These are phyloP conservation scores for Citrus australasica DNA, from an alignment of 345 rosid genomes.

Conservation along the genomic window DNA sequence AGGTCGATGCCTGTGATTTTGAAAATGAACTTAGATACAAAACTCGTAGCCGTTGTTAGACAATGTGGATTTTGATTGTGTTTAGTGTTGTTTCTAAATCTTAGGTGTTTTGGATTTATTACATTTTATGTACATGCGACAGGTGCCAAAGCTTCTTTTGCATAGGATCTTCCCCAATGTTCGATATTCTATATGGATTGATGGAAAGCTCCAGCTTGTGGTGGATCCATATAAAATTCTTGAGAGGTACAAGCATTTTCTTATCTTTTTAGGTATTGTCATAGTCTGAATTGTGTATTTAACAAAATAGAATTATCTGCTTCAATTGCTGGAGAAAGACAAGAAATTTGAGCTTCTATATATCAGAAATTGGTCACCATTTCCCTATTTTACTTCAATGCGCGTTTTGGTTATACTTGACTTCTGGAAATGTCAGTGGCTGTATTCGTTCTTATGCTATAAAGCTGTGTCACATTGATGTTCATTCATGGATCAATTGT, in stretches of 20 bases:
- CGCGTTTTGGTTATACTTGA: not conserved
- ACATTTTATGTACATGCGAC: constrained; percentile 27
- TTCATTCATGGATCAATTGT: not conserved
- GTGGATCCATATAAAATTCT: constrained; percentile 87
- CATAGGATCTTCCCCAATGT: constrained; percentile 79
- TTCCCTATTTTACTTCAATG: not conserved
- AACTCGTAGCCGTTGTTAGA: not conserved
- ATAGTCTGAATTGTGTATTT: not conserved
- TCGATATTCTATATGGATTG: constrained; percentile 83
- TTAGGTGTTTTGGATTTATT: constrained; percentile 6
- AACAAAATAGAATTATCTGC: not conserved
- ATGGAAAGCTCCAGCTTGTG: constrained; percentile 87
- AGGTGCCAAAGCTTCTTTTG: constrained; percentile 87
- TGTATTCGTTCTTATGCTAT: not conserved
- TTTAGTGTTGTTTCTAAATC: not conserved
- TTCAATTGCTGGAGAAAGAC: not conserved
- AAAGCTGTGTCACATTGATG: not conserved
- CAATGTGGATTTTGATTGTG: not conserved
- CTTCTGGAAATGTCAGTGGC: not conserved
- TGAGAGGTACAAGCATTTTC: constrained; percentile 52
- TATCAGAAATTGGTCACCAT: not conserved
- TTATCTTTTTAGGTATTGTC: not conserved
- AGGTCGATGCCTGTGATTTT: not conserved
- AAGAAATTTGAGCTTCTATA: not conserved
- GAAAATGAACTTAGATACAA: not conserved